Conservation (phyloP, 2,329 filamentous ascomycete species). For the Xylaria sp. region DNA sequence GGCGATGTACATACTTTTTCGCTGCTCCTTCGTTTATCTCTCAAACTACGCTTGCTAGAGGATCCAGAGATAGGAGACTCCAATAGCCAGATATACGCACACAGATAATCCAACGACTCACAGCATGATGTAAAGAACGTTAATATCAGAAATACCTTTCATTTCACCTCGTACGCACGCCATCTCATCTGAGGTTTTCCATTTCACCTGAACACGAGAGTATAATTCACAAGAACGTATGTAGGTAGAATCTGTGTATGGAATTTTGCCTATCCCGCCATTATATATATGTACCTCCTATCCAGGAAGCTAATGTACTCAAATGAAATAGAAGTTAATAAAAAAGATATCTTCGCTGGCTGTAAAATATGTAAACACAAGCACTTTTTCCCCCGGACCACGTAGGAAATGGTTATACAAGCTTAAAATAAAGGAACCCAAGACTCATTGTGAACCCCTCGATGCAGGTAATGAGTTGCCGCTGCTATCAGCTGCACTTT, state of each 20-base stretch:
- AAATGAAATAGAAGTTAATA: slow-evolving; percentile 1
- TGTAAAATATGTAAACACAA: slow-evolving; percentile 25
- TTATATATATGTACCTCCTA: not conserved
- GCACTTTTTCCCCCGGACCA: slow-evolving; percentile 18
- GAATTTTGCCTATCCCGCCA: not conserved
- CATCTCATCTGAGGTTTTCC: not conserved
- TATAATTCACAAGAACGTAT: not conserved
- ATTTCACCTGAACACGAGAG: not conserved
- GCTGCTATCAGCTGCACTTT: slow-evolving; percentile 26
- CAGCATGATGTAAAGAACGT: not conserved
- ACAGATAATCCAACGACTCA: not conserved
- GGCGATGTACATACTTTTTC: not conserved
- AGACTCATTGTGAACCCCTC: slow-evolving; percentile 24
- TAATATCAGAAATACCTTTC: not conserved
- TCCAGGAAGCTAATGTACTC: not conserved
- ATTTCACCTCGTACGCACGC: not conserved
- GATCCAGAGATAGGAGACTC: not conserved
- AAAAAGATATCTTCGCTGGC: slow-evolving; percentile 24
- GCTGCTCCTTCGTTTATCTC: not conserved
- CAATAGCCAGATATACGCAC: not conserved
- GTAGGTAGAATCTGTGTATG: not conserved
- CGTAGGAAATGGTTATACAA: slow-evolving; percentile 25
- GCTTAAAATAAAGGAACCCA: not conserved
- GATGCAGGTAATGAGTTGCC: slow-evolving; percentile 29
- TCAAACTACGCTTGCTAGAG: not conserved